Conservation (phyloP, 805 yeast genomes). For the Wickerhamiella australiensis region DNA sequence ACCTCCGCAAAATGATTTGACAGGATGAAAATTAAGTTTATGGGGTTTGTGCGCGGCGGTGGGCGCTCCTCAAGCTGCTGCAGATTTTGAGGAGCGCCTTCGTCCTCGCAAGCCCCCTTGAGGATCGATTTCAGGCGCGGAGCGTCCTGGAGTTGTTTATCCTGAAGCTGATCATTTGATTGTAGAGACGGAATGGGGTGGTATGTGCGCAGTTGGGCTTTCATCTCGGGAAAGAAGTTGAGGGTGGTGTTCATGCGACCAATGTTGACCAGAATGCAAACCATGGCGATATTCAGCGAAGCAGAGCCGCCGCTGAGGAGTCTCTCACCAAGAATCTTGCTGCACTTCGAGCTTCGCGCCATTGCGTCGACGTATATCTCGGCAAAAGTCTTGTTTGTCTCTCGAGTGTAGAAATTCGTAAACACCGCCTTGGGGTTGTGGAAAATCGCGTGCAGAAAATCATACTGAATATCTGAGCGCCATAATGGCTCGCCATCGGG, state of each 20-base stretch:
- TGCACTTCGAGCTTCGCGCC: slow-evolving; percentile 71
- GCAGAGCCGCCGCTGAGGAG: slow-evolving; percentile 54
- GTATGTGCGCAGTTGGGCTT: slow-evolving; percentile 80
- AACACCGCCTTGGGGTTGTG: slow-evolving; percentile 54
- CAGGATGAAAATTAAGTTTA: slow-evolving; percentile 62
- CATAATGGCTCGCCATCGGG: slow-evolving; percentile 87
- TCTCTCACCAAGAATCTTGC: slow-evolving; percentile 71
- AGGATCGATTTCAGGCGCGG: slow-evolving; percentile 83
- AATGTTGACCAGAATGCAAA: slow-evolving; percentile 75
- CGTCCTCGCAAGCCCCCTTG: slow-evolving; percentile 73
- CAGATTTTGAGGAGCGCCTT: slow-evolving; percentile 30
- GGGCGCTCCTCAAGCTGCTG: slow-evolving; percentile 10
- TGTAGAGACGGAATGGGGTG: slow-evolving; percentile 89
- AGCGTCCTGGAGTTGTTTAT: slow-evolving; percentile 84
- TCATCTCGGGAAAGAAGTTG: slow-evolving; percentile 88
- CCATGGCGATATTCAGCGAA: slow-evolving; percentile 56
- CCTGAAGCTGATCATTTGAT: slow-evolving; percentile 37
- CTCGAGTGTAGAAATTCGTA: slow-evolving; percentile 32
- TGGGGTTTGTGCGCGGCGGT: slow-evolving; percentile 49
- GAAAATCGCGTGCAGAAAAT: slow-evolving; percentile 55
- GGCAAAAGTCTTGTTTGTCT: slow-evolving; percentile 55
- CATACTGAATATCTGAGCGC: slow-evolving; percentile 78
- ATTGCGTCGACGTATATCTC: slow-evolving; percentile 73
- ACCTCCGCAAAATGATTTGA: slow-evolving; percentile 48
- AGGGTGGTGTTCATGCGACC: slow-evolving; percentile 93